Evolutionary conservation across 2,329 filamentous ascomycete species (phyloP).

Genomic region (Colletotrichum musae): DNA sequence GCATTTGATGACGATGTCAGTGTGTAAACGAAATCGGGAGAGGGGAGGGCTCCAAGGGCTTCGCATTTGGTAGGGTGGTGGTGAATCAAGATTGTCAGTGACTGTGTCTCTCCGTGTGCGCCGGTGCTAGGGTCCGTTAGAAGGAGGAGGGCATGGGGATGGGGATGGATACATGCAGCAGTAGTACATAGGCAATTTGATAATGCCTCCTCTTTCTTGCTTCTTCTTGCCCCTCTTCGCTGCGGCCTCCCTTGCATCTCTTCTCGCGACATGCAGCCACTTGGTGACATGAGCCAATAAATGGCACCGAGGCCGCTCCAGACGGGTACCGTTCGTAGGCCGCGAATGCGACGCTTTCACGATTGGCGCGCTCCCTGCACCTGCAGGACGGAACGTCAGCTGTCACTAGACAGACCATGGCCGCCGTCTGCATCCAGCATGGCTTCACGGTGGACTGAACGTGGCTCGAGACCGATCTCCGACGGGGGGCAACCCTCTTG

Average conservation of each 20-base stretch:
- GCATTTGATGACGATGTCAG: conserved; percentile 35
- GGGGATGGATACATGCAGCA: not conserved
- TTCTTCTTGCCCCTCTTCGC: conserved; percentile 30
- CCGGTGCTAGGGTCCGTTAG: conserved; percentile 25
- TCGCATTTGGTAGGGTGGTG: conserved; percentile 15
- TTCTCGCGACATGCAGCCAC: conserved; percentile 37
- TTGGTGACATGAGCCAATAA: conserved; percentile 32
- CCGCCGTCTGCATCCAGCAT: conserved; percentile 31
- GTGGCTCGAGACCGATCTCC: conserved; percentile 35
- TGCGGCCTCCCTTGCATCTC: conserved; percentile 36
- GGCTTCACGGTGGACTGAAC: conserved; percentile 29
- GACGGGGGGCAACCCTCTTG: conserved; percentile 27
- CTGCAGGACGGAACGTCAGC: conserved; percentile 34
- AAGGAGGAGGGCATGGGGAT: not conserved
- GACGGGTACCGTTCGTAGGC: conserved; percentile 29
- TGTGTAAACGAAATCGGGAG: conserved; percentile 32
- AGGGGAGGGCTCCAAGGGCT: conserved; percentile 32
- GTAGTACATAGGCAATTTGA: conserved; percentile 20
- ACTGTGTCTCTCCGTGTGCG: conserved; percentile 14
- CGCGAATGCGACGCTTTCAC: conserved; percentile 21
- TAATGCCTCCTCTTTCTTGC: conserved; percentile 35
- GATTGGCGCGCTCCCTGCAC: conserved; percentile 35
- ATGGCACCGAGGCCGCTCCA: conserved; percentile 24
- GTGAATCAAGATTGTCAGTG: conserved; percentile 16
- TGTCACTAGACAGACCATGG: conserved; percentile 35